These are phyloP conservation scores for Didymella pomorum DNA, from an alignment of 2,329 filamentous ascomycete genomes.

Conservation along the genomic window DNA sequence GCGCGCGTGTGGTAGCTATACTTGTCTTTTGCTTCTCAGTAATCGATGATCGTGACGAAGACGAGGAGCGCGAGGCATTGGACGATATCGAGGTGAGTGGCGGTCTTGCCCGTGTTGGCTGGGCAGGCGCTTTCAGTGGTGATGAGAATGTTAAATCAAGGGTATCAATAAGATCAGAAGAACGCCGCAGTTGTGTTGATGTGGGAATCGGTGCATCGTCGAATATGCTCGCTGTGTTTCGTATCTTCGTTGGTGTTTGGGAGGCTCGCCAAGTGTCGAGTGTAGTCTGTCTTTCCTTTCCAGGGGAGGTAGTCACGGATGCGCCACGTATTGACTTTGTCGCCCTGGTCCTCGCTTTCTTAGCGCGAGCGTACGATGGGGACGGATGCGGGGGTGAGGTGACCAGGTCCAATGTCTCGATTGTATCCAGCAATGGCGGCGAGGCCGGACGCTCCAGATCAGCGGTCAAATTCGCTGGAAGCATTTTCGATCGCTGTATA, in stretches of 20 bases:
- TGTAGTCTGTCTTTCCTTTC: conserved; percentile 40
- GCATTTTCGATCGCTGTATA: conserved; percentile 47
- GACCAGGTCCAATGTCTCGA: conserved; percentile 42
- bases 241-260: conserved; percentile 35
- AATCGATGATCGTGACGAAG: conserved; percentile 18
- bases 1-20: conserved; percentile 13
- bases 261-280: conserved; percentile 44
- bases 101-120: conserved; percentile 24
- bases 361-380: conserved; percentile 35
- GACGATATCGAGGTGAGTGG: conserved; percentile 40
- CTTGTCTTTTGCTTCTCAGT: conserved; percentile 13
- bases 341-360: conserved; percentile 32
- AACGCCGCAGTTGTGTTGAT: conserved; percentile 25
- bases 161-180: conserved; percentile 32
- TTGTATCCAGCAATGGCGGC: conserved; percentile 27
- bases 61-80: conserved; percentile 32
- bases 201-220: conserved; percentile 26
- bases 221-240: conserved; percentile 9
- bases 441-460: conserved; percentile 27
- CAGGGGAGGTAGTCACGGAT: conserved; percentile 31
- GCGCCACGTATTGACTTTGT: conserved; percentile 19
- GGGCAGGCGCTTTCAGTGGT: conserved; percentile 17
- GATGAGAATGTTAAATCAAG: conserved; percentile 44
- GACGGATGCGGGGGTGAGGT: conserved; percentile 34
- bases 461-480: conserved; percentile 29